Base-by-base conservation (phyloP, 1,139 yeast species). In the Kodamaea fungicola region DNA sequence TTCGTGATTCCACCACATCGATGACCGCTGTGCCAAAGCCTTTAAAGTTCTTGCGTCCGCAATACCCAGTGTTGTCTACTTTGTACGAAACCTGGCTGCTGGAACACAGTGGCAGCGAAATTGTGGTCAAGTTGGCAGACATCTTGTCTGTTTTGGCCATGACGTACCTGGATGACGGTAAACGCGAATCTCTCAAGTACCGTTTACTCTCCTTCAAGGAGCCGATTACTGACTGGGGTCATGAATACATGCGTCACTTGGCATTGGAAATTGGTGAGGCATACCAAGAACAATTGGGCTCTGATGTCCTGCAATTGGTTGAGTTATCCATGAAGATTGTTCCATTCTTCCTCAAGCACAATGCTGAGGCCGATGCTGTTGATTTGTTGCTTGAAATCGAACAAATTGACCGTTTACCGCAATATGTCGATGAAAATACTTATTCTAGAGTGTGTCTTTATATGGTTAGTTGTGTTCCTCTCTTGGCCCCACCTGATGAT, bases 21-120 rank as follows among this genome's bases (percentile, higher is more conserved):
- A 92, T 92, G 97, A 94, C 98, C 2, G 99, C 99, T 1, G 98
- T 94, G 33, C 99, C 99, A 32, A 94, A 92, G 61, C 98, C 99
- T 9, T 76, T 92, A 64, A 94, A 94, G 67, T 94, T 94, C 59
- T 74, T 94, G 50, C 80, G 96, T 54, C 96, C 97, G 10, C 88
- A 81, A 52, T 92, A 83, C 58, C 83, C 83, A 12, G 57, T 72
- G 23, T 71, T 92, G 54, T 76, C 79, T 32, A 75, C 69, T 38
- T 64, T 85, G 30, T 86, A 84, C 58, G 81, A 78, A 33, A 65
- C 71, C 26, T 89, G 97, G 96, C 64, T 69, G 5, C 62, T 71
- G 28, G 64, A 67, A 38, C 64, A 83, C 41, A 43, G 35, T 16
- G 47, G 46, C 34, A 32, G 54, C 3, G 49, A 23, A 13, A 52